Percentiles rank a stretch among this genome's conserved stretches.
Evolutionary conservation across 2,329 filamentous ascomycete genomes (phyloP).

Genomic region (Phaeosphaeria sp.): DNA sequence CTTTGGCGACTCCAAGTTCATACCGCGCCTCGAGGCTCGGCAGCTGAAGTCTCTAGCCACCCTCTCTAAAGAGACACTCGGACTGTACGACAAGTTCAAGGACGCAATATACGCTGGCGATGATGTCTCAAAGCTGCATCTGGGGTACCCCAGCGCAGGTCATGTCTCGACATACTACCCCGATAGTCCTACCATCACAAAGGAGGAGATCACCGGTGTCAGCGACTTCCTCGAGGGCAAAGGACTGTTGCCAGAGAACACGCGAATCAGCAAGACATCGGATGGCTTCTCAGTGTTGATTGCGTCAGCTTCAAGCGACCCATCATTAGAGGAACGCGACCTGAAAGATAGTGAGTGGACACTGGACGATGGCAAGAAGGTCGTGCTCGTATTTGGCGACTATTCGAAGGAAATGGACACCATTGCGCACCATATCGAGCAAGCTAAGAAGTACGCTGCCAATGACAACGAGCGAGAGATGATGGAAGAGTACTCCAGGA

Average conservation of each 20-base stretch:
- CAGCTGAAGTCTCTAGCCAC: slow-evolving; percentile 55
- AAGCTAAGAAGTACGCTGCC: slow-evolving; percentile 56
- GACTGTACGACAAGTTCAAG: slow-evolving; percentile 53
- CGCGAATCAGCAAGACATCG: slow-evolving; percentile 53
- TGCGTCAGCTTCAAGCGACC: slow-evolving; percentile 53
- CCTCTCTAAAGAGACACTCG: slow-evolving; percentile 46
- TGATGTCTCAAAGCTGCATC: slow-evolving; percentile 52
- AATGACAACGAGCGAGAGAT: slow-evolving; percentile 55
- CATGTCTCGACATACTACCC: slow-evolving; percentile 60
- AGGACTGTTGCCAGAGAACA: slow-evolving; percentile 58
- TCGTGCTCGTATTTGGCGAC: slow-evolving; percentile 55
- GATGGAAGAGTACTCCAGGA: slow-evolving; percentile 56
- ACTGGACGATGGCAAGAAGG: slow-evolving; percentile 54
- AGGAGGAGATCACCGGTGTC: slow-evolving; percentile 55
- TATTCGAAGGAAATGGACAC: slow-evolving; percentile 55
- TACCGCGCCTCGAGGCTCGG: slow-evolving; percentile 54
- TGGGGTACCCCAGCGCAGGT: slow-evolving; percentile 57
- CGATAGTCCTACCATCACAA: slow-evolving; percentile 55
- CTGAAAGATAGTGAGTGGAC: slow-evolving; percentile 55
- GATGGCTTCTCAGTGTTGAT: slow-evolving; percentile 57
- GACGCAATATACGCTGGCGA: slow-evolving; percentile 53
- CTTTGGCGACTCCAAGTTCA: slow-evolving; percentile 59
- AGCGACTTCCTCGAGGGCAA: slow-evolving; percentile 56
- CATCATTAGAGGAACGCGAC: slow-evolving; percentile 49
- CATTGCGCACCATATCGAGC: slow-evolving; percentile 53